These are phyloP conservation scores for Quercus robur DNA, from an alignment of 306 rosid genomes.

Conservation along the genomic window DNA sequence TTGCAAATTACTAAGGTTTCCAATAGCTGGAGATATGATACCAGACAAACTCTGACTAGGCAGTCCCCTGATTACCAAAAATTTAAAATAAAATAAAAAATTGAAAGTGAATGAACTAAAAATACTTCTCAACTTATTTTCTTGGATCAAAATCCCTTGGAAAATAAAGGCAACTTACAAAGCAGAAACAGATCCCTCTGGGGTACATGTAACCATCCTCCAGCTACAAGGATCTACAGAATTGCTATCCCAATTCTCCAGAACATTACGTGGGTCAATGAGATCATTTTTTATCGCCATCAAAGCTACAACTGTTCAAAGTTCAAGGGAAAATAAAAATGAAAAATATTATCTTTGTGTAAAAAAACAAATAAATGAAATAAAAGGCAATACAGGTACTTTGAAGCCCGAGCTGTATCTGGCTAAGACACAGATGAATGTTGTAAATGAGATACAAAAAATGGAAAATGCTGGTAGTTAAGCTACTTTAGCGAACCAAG, in stretches of 20 bases:
- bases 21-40: constrained; percentile 70
- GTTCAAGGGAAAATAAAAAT: background rate
- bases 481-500: background rate
- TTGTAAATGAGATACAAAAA: background rate
- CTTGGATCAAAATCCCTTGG: background rate
- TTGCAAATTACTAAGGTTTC: constrained; percentile 83
- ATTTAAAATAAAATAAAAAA: constrained; percentile 10
- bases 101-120: background rate
- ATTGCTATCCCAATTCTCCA: constrained; percentile 90
- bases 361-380: background rate
- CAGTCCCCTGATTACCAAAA: constrained; percentile 59
- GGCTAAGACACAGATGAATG: background rate
- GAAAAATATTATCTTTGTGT: background rate
- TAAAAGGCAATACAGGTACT: background rate
- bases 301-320: constrained; percentile 78
- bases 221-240: constrained; percentile 99
- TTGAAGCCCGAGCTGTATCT: background rate
- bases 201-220: constrained; percentile 93
- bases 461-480: background rate
- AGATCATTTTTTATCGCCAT: constrained; percentile 71
- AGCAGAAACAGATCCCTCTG: constrained; percentile 88
- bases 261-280: constrained; percentile 82
- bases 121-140: constrained; percentile 2
- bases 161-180: constrained; percentile 47
- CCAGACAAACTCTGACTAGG: constrained; percentile 99